Percentiles rank a stretch among this genome's conserved stretches.
These are phyloP conservation scores for Hanseniaspora occidentalis DNA, from an alignment of 805 yeast genomes.

Conservation along the genomic window DNA sequence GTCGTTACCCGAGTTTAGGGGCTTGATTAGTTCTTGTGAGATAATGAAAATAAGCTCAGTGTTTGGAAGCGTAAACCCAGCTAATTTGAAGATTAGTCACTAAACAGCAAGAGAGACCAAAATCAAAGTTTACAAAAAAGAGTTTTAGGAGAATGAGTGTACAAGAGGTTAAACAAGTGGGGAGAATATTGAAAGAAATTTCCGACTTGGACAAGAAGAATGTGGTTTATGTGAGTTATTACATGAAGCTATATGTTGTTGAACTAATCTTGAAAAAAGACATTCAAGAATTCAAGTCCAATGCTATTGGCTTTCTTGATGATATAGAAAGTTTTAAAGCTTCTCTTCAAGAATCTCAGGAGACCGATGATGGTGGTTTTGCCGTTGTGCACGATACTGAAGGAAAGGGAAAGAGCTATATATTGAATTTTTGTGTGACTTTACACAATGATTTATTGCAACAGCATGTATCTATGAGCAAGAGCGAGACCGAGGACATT, in stretches of 20 bases:
- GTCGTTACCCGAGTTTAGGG: no score
- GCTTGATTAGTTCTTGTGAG: no score
- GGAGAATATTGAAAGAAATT: constrained; percentile 3
- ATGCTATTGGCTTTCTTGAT: constrained; percentile 54
- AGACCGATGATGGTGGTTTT: constrained; percentile 10
- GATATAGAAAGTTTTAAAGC: constrained; percentile 49
- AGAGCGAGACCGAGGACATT: constrained; percentile 32
- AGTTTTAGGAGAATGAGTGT: background rate
- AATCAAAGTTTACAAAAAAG: no score
- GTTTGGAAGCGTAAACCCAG: no score
- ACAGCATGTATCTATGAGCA: constrained; percentile 36
- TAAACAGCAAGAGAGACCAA: background rate
- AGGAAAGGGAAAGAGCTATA: constrained; percentile 41
- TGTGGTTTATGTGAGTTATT: constrained; percentile 19
- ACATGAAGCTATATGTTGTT: constrained; percentile 45
- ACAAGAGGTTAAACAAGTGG: background rate
- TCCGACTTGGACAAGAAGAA: background rate
- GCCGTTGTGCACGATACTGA: constrained; percentile 42
- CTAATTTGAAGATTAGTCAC: background rate
- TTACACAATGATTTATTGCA: constrained; percentile 33
- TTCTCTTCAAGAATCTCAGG: constrained; percentile 27
- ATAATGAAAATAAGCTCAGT: no score
- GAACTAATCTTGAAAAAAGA: constrained; percentile 53
- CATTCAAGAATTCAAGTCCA: constrained; percentile 37
- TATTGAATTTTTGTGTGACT: constrained; percentile 42